phyloP scores from a whole-genome alignment of 768 basidiomycete genomes.

The Daedaleopsis sinensis region DNA sequence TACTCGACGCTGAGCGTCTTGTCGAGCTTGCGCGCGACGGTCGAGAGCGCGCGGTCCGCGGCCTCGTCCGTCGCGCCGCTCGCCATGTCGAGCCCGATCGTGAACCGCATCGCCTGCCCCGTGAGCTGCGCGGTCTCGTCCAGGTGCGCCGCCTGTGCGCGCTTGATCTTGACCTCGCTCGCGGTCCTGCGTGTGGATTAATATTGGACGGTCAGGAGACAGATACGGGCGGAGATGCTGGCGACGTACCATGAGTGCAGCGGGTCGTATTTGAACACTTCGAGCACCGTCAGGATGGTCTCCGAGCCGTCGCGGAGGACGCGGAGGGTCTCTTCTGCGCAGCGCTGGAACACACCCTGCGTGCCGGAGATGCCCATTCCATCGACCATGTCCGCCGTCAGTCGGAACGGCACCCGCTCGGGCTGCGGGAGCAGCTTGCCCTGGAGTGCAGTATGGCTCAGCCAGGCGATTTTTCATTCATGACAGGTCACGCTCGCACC shows the following conservation, averaged over 20 bases:
- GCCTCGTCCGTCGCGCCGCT: slow-evolving; percentile 78
- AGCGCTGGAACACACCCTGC: slow-evolving; percentile 92
- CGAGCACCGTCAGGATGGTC: slow-evolving; percentile 91
- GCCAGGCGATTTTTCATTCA: neutral
- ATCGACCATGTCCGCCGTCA: slow-evolving; percentile 93
- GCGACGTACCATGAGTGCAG: slow-evolving; percentile 81
- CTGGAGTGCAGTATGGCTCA: slow-evolving; percentile 44
- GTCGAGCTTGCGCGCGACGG: slow-evolving; percentile 82
- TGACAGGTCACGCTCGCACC: slow-evolving; percentile 43
- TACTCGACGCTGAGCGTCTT: slow-evolving; percentile 88
- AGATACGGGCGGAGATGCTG: neutral
- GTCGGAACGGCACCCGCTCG: slow-evolving; percentile 91
- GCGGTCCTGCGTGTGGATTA: slow-evolving; percentile 59
- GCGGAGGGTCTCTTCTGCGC: slow-evolving; percentile 91
- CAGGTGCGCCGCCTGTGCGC: slow-evolving; percentile 48
- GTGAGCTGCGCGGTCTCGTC: slow-evolving; percentile 21
- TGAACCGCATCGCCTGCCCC: slow-evolving; percentile 37
- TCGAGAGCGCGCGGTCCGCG: slow-evolving; percentile 84
- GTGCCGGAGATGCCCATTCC: slow-evolving; percentile 91
- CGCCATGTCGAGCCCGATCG: slow-evolving; percentile 60
- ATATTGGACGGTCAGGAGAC: neutral
- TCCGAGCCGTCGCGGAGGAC: slow-evolving; percentile 86
- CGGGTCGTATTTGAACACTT: slow-evolving; percentile 97
- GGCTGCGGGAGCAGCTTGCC: slow-evolving; percentile 80
- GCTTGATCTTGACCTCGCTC: slow-evolving; percentile 73